Evolutionary conservation across 495 filamentous ascomycete species (phyloP), one percentile per base, ranked within the genome.

Genomic region (Aspergillus olivimuriae): DNA sequence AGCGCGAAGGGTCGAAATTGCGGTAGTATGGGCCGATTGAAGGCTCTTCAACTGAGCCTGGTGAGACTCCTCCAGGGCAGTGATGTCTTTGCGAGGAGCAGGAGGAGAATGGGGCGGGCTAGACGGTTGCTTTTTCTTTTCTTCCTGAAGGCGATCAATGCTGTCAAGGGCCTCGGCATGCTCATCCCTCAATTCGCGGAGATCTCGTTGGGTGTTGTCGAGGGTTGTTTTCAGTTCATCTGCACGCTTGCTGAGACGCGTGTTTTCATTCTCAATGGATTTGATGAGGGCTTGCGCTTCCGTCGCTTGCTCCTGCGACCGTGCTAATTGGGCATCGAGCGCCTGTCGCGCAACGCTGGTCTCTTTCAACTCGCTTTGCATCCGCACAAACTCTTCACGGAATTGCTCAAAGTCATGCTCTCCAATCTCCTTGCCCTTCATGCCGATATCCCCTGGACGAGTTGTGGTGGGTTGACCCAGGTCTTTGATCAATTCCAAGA

Each of bases 91-190:
- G 18, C 34, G 61, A 6, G 45, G 23, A 24, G 14, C 38, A 34
- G 53, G 58, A 17, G 57, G 60, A 32, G 57, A 58, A 4, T 47
- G 56, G n/a, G 54, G 58, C 34, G 60, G 55, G 38, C 51, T 60
- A 11, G 56, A 57, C 39, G 61, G 62, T 38, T 62, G 55, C 18
- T 31, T 32, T 7, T 53, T 74, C 54, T 84, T 87, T 58, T 95
- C 88, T 45, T 92, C 87, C 57, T 92, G 87, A 54, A 97, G 76
- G 38, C 87, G 78, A 58, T 94, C 89, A 63, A 91, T 81, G 51
- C 86, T 96, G 39, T 80, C 76, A 0, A 82, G 74, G 17, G 57
- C 58, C 33, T 59, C 52, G 16, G 61, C 58, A 35, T 71, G 62
- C 20, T 63, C 52, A 17, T 67, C 60, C 55, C 58, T 56, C 4